Base-by-base conservation (phyloP, 164 flowering plant genomes). In the Stephania japonica region DNA sequence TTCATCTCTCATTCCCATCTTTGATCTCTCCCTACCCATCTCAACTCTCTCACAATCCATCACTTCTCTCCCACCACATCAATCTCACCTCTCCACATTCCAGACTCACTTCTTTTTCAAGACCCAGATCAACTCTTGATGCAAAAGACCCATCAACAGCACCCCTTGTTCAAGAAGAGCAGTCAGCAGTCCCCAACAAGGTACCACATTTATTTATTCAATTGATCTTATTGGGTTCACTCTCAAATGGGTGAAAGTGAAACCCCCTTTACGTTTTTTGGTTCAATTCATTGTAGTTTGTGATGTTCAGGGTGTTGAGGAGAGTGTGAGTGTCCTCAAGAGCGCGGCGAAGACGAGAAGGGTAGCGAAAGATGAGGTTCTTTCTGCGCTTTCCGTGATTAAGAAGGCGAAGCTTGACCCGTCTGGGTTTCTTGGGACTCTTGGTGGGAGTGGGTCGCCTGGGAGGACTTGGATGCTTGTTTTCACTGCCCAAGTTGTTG, bases 401-500 rank as follows among this genome's bases (percentile, higher is more conserved):
- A 91, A 91, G 86, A 91, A 89, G 77, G 90, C 93, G 1, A 94
- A 92, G 73, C 44, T 92, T 53, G 94, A 94, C 68, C 84, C 97
- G 18, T 84, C 92, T 0, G 71, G 70, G 13, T 92, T 94, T 80
- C 85, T 92, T 4, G 70, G 82, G 0, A 92, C 92, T 1, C 96
- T 94, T 71, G 97, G 97, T 27, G 99, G 99, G 72, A 71, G 86
- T 1, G 70, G 88, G 63, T 90, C 99, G 23, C 97, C 97, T 66
- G 99, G 99, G 23, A 87, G 86, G 77, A 92, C 99, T 4, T 94
- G 99, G 99, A 92, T 94, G 99, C 97, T 94, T 68, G 78, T 94
- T 68, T 94, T 90, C 75, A 91, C 97, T 44, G 87, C 97, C 21
- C 76, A 92, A 90, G 99, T 43, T 65, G 14, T 10, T n/a, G 0